Base-by-base conservation (phyloP, 768 basidiomycete genomes). In the Mycena pura region DNA sequence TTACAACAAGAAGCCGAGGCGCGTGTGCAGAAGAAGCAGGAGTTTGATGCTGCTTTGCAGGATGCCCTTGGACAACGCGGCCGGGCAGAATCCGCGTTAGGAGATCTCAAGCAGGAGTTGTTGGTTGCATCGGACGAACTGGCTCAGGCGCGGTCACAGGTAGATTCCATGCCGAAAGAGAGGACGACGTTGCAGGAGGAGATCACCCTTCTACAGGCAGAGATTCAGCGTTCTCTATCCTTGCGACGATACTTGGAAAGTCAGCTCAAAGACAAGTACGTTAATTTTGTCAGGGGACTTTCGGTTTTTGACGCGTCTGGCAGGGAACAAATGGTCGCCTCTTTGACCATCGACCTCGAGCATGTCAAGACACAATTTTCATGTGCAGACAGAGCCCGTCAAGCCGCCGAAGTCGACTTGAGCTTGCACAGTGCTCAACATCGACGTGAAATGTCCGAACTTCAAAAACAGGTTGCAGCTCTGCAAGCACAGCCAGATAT, bases 401-500 rank as follows among this genome's bases (percentile, higher is more conserved):
- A 88, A 66, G 77, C 83, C 10, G 85, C 87, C 0, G 87, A 92
- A 69, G 82, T 90, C 53, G 86, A 86, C 57, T 79, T 91, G 50
- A 84, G 84, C 49, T 74, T 92, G 52, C 86, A 86, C 68, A 75
- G 76, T 21, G 83, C 85, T 8, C 89, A 92, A 55, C 87, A 89
- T 57, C 87, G 88, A 60, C 86, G 90, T 44, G 83, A 86, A 52
- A 78, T 86, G 54, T 68, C 82, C 9, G 80, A 84, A 46, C 79
- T 91, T 29, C 84, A 85, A 41, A 80, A 80, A 3, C 85, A 92
- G 68, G 68, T 92, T 14, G 73, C 78, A 3, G 73, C 77, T 34
- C 75, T 90, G 9, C 80, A 79, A 60, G 78, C 83, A 6, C 79
- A 80, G 54, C 84, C 86, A 3, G 82, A 85, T 59, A 78, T 90